Conservation (phyloP, 129 eudicot species). For the Smallanthus sonchifolius region DNA sequence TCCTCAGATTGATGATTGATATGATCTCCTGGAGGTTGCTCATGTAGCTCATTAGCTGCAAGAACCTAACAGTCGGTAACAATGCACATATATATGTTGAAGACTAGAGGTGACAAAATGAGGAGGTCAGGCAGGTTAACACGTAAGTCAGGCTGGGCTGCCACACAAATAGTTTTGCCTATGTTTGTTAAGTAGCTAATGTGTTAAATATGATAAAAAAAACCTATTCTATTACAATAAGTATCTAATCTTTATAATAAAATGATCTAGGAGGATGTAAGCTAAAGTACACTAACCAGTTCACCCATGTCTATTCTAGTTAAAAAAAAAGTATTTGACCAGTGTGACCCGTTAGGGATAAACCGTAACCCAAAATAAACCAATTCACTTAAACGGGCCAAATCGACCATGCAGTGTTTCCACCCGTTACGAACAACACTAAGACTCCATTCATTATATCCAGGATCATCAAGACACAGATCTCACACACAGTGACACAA, state of each 20-base stretch:
- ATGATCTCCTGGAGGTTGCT: constrained; percentile 48
- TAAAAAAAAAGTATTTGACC: background rate
- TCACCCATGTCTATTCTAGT: background rate
- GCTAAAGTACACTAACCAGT: background rate
- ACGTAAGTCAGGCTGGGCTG: too few species aligned
- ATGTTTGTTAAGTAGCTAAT: background rate
- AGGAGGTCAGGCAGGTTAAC: background rate
- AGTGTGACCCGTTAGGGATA: background rate
- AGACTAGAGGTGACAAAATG: constrained; percentile 7
- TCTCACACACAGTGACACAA: too few species aligned
- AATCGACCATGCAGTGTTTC: too few species aligned
- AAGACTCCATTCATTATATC: too few species aligned
- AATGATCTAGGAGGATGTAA: background rate
- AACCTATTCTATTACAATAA: background rate
- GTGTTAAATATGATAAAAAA: background rate
- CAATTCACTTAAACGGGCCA: background rate
- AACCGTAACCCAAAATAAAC: constrained; percentile 1
- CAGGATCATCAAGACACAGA: too few species aligned
- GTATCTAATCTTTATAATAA: background rate
- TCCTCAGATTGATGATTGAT: constrained; percentile 46
- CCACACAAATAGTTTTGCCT: background rate
- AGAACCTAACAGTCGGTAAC: constrained; percentile 17
- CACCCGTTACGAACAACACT: too few species aligned
- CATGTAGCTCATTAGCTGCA: constrained; percentile 58
- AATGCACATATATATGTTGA: background rate